Base-by-base conservation (phyloP, 192 early-diverging fungal genomes). In the Powellomyces hirtus region DNA sequence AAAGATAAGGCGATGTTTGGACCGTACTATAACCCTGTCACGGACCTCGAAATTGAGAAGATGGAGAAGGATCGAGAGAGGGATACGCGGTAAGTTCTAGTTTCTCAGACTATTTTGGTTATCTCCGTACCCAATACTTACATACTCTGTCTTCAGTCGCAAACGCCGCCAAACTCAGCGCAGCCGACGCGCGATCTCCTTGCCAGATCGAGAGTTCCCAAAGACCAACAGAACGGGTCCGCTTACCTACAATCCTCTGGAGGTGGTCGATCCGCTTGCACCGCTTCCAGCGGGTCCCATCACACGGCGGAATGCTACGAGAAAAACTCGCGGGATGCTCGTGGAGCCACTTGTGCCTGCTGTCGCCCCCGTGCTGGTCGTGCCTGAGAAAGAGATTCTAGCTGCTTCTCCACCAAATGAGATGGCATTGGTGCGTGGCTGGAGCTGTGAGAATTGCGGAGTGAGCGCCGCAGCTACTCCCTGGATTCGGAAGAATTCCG, bases 91-190 rank as follows among this genome's bases (percentile, higher is more conserved):
- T 30, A 4, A 18, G 26, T 35, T 4, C 38, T 16, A 1, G 16
- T 14, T 53, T 53, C 40, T 42, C 18, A 18, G 18, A 8, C 8
- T 18, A 42, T 13, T 13, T 42, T 49, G 46, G 34, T 16, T n/a
- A 38, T 57, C 26, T 11, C 14, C 11, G n/a, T 38, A 26, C 13
- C 44, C 34, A 49, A 49, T 3, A 3, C n/a, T 13, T 56, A 30
- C 29, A 36, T 18, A 6, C 18, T 11, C 30, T 10, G 5, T 11
- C 26, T 40, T 1, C 42, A 88, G 94, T 35, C 88, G 94, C 34
- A 96, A 94, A 73, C 82, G 93, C 45, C 78, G 94, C 14, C 92
- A 94, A 73, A 90, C 86, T 24, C 79, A 91, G 31, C 89, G 92
- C 14, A 77, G 89, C 42, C 59, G 88, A 79, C 38, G 74, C 24